Percentiles rank a stretch among this genome's conserved stretches.
Evolutionary conservation across 2,329 filamentous ascomycete species (phyloP).

Genomic region (Coniosporium tulheliwenetii): DNA sequence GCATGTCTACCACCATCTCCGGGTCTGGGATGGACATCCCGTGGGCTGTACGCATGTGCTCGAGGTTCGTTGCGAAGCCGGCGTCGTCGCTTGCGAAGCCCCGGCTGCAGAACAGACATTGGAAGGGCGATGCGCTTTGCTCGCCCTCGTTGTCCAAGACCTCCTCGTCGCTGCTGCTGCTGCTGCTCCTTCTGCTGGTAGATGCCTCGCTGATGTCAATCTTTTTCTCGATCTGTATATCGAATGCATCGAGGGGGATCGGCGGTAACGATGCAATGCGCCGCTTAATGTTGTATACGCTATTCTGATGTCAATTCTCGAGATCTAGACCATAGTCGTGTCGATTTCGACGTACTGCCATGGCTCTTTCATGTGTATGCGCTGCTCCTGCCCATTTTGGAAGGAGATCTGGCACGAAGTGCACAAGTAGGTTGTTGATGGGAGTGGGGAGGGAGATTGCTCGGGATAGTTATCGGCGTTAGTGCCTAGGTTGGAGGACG

Average conservation of each 20-base stretch:
- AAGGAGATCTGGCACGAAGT: conserved; percentile 8
- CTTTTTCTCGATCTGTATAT: conserved; percentile 1
- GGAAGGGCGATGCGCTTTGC: conserved; percentile 6
- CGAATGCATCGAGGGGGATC: conserved; percentile 5
- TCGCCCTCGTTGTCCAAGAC: conserved; percentile 2
- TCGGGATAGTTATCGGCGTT: conserved; percentile 1
- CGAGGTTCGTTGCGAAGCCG: conserved; percentile 8
- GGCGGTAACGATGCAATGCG: conserved; percentile 8
- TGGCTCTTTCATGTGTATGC: conserved; percentile 12
- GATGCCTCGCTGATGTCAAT: conserved; percentile 2
- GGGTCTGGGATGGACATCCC: conserved; percentile 13
- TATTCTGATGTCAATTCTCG: conserved; percentile 6
- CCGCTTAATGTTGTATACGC: conserved; percentile 8
- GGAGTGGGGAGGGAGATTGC: conserved; percentile 2
- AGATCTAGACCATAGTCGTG: conserved; percentile 1
- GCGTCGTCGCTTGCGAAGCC: conserved; percentile 3
- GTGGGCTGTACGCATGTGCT: conserved; percentile 14
- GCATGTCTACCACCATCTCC: conserved; percentile 11
- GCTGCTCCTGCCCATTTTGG: conserved; percentile 8
- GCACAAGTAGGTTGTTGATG: conserved; percentile 3
- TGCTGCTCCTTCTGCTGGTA: conserved; percentile 1
- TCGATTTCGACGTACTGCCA: conserved; percentile 11
- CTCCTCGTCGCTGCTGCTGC: conserved; percentile 1
- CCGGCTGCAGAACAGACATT: conserved; percentile 17
- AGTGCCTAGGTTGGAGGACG: conserved; percentile 2